Percentiles rank a stretch among this genome's conserved stretches.
Evolutionary conservation across 1,284 basidiomycete species (phyloP).

Genomic region (Papiliotrema flavescens): DNA sequence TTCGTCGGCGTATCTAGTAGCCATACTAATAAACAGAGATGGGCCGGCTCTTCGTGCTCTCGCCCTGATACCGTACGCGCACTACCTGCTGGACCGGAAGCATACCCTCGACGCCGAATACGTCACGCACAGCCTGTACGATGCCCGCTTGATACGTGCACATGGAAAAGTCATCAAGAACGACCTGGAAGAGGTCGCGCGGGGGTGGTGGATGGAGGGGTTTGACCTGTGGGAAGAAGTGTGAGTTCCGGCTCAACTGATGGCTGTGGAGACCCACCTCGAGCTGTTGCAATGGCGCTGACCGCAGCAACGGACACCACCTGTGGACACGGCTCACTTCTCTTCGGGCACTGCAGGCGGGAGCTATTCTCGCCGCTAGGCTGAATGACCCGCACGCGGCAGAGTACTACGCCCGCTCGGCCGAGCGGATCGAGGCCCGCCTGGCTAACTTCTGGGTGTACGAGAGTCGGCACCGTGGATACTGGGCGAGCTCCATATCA

Average conservation of each 20-base stretch:
- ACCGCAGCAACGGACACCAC: constrained; percentile 47
- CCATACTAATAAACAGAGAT: constrained; percentile 29
- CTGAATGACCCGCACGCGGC: constrained; percentile 44
- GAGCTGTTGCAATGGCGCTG: constrained; percentile 9
- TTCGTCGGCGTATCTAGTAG: too few relatives aligned
- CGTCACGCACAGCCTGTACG: constrained; percentile 45
- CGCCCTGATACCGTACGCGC: constrained; percentile 49
- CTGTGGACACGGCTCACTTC: constrained; percentile 51
- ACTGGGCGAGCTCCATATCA: background rate
- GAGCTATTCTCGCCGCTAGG: constrained; percentile 41
- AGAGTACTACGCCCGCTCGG: constrained; percentile 39
- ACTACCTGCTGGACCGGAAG: constrained; percentile 46
- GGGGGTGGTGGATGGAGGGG: constrained; percentile 39
- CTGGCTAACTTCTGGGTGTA: constrained; percentile 45
- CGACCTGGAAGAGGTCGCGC: constrained; percentile 53
- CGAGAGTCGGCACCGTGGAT: constrained; percentile 9
- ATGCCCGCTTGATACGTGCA: constrained; percentile 15
- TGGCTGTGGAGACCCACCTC: too few relatives aligned
- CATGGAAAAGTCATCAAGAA: constrained; percentile 50
- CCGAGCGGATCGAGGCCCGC: constrained; percentile 20
- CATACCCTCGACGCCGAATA: constrained; percentile 37
- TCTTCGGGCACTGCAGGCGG: constrained; percentile 46
- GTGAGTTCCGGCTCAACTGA: constrained; percentile 17
- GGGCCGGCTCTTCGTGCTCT: constrained; percentile 53
- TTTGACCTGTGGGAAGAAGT: constrained; percentile 51